Conservation (phyloP, 1,284 basidiomycete genomes). For the Puccinia triticina region DNA sequence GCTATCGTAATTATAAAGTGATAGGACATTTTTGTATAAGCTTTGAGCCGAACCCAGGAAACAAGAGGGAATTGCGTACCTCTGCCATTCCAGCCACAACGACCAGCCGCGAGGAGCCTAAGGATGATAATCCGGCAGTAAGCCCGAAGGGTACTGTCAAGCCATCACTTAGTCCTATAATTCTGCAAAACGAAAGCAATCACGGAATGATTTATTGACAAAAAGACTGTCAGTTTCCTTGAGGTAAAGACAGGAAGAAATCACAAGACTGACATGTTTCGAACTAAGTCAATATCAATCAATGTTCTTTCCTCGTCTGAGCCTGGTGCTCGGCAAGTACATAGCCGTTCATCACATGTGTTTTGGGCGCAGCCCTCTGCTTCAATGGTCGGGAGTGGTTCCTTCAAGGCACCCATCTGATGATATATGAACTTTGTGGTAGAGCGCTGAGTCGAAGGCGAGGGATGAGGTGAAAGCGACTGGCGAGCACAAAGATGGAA, state of each 20-base stretch:
- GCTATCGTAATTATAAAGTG: constrained; percentile 76
- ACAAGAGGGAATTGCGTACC: constrained; percentile 53
- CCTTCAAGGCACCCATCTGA: too few species aligned
- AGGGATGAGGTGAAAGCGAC: too few species aligned
- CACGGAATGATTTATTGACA: not conserved
- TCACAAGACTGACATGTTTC: constrained; percentile 69
- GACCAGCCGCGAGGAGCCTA: constrained; percentile 83
- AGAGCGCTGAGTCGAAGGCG: too few species aligned
- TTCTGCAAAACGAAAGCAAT: constrained; percentile 63
- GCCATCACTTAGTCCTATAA: constrained; percentile 95
- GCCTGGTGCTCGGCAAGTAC: not conserved
- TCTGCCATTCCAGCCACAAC: constrained; percentile 89
- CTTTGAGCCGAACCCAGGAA: constrained; percentile 62
- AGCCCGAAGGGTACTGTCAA: constrained; percentile 72
- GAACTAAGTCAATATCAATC: constrained; percentile 79
- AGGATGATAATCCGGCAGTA: constrained; percentile 86
- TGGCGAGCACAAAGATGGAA: too few species aligned
- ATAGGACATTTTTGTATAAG: constrained; percentile 64
- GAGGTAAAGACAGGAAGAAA: constrained; percentile 11
- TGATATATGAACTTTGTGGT: too few species aligned
- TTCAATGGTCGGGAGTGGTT: not conserved
- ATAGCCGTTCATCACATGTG: not conserved
- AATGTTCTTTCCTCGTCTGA: constrained; percentile 73
- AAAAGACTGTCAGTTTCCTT: not conserved
- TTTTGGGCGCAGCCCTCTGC: not conserved